Evolutionary conservation across 139 green algal species (phyloP).

Genomic region (Zygnema circumcarinatum): DNA sequence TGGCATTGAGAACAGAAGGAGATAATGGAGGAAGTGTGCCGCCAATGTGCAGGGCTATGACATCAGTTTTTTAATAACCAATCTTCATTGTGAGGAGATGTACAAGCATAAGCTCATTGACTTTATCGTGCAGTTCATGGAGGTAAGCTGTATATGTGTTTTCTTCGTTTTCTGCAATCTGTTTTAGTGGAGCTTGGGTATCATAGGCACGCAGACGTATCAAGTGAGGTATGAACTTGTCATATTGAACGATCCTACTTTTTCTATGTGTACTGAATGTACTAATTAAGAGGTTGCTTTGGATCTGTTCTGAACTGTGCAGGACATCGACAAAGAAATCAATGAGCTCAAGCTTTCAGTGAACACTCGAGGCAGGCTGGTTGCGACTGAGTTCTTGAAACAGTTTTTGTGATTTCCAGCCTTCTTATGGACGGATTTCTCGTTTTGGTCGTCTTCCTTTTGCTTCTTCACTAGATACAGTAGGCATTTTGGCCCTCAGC

Average conservation of each 20-base stretch:
- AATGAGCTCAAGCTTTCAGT: slow-evolving; percentile 73
- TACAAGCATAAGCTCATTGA: slow-evolving; percentile 66
- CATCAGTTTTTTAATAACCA: slow-evolving; percentile 75
- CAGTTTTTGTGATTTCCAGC: slow-evolving; percentile 57
- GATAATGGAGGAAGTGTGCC: no score
- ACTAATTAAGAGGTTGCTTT: no score
- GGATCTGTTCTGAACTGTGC: no score
- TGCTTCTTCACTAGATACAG: not conserved
- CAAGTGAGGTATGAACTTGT: not conserved
- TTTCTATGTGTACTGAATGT: no score
- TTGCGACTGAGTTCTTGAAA: slow-evolving; percentile 64
- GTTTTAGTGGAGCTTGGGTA: not conserved
- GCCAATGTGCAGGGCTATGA: slow-evolving; percentile 67
- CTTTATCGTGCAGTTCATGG: slow-evolving; percentile 74
- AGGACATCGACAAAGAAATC: slow-evolving; percentile 71
- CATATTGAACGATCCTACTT: no score
- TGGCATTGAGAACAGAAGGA: no score
- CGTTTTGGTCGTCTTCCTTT: not conserved
- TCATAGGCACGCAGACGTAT: not conserved
- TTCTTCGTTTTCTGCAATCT: not conserved
- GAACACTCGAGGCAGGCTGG: slow-evolving; percentile 59
- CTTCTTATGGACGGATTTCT: not conserved
- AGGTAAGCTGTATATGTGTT: slow-evolving; percentile 55
- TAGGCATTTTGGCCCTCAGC: not conserved
- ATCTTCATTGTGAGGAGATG: slow-evolving; percentile 66